Conservation (phyloP, 176 grass and related monocot species). For the Musa troglodytarum region DNA sequence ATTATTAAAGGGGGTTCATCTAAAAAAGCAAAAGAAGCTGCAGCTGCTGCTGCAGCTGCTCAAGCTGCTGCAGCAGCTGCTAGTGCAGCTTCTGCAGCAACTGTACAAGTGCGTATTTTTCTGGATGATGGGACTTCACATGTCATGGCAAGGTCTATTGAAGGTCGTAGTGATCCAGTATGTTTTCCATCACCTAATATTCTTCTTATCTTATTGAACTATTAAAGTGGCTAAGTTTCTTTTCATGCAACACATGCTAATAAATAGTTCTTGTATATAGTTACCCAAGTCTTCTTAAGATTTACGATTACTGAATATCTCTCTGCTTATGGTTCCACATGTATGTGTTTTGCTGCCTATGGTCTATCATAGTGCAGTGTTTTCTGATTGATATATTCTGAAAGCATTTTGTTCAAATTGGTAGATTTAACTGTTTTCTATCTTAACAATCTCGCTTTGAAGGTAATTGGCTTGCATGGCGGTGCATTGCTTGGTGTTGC, state of each 20-base stretch:
- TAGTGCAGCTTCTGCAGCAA: conserved; percentile 74
- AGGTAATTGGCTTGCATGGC: conserved; percentile 97
- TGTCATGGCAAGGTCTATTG: conserved; percentile 90
- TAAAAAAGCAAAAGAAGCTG: conserved; percentile 96
- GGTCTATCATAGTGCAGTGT: neutral
- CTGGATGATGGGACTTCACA: conserved; percentile 91
- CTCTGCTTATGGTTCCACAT: too few relatives aligned
- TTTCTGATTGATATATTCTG: conserved; percentile 5
- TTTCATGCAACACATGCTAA: neutral
- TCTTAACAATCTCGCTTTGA: conserved; percentile 17
- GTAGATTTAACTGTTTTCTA: conserved; percentile 1
- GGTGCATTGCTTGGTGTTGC: conserved; percentile 95
- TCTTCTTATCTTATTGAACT: neutral
- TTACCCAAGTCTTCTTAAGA: neutral
- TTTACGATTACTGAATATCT: neutral
- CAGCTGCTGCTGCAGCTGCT: conserved; percentile 83
- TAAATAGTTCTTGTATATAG: neutral
- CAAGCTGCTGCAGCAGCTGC: conserved; percentile 84
- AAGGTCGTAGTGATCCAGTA: conserved; percentile 76
- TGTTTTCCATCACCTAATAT: conserved; percentile 23
- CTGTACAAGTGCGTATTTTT: conserved; percentile 95
- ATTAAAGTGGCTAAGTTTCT: neutral
- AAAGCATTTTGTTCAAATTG: neutral
- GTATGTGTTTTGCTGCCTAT: too few relatives aligned
- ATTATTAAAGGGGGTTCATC: conserved; percentile 87